phyloP scores from a whole-genome alignment of 805 yeast species.

The Candida ipomoeae region DNA sequence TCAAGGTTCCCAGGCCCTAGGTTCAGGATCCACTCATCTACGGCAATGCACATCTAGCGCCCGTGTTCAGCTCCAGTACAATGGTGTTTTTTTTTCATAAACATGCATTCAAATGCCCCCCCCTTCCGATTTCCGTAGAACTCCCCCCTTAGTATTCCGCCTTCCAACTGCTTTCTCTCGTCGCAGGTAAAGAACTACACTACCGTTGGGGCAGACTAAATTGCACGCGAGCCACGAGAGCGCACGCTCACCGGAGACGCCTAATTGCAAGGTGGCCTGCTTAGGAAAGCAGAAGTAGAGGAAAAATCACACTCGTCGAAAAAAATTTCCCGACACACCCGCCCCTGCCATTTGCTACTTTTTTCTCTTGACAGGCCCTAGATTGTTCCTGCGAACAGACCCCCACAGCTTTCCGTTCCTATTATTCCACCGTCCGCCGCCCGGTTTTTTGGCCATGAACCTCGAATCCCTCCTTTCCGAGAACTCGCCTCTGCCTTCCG shows the following conservation, averaged over 20 bases:
- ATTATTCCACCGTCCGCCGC: background rate
- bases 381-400: background rate
- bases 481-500: constrained; percentile 11
- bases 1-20: background rate
- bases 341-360: constrained; percentile 2
- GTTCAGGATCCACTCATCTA: background rate
- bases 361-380: constrained; percentile 1
- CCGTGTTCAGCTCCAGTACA: background rate
- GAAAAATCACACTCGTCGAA: constrained; percentile 14
- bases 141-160: background rate
- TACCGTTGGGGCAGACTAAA: background rate
- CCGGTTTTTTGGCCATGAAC: constrained; percentile 13
- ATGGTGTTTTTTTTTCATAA: background rate
- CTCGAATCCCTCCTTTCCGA: constrained; percentile 19
- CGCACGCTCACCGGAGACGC: constrained; percentile 17
- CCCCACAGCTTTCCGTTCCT: background rate
- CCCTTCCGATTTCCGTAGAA: background rate
- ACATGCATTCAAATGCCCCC: background rate
- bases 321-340: constrained; percentile 11
- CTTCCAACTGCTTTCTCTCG: background rate
- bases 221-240: constrained; percentile 10
- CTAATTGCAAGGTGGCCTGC: constrained; percentile 8
- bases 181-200: background rate
- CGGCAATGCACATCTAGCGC: background rate
- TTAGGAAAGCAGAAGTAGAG: constrained; percentile 13